Percentiles rank a stretch among this genome's conserved stretches.
Conservation (phyloP, 2,329 filamentous ascomycete species). For the Neophaeococcomyces mojaviensis region DNA sequence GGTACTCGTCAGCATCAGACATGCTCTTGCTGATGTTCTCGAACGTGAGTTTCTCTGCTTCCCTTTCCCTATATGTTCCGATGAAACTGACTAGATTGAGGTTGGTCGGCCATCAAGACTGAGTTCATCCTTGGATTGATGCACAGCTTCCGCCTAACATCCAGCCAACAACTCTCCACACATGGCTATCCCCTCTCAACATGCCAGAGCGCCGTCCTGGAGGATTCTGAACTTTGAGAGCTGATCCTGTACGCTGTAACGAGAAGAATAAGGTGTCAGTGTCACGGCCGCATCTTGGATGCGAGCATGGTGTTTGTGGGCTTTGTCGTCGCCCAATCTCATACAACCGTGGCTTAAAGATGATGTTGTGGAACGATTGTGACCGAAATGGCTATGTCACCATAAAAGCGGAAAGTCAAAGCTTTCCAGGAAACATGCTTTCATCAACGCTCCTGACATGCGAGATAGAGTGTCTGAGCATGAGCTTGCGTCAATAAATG, state of each 20-base stretch:
- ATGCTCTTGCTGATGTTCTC: conserved; percentile 66
- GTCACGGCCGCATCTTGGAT: conserved; percentile 23
- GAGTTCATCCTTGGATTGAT: conserved; percentile 56
- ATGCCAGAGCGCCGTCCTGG: conserved; percentile 24
- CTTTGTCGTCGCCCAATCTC: conserved; percentile 21
- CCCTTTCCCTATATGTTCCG: conserved; percentile 62
- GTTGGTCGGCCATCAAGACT: conserved; percentile 58
- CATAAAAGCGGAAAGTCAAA: too few relatives aligned
- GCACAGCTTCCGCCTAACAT: conserved; percentile 49
- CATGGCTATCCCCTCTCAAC: neutral
- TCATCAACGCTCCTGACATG: too few relatives aligned
- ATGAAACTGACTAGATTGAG: conserved; percentile 64
- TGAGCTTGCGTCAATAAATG: too few relatives aligned
- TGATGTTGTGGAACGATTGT: too few relatives aligned
- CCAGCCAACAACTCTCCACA: conserved; percentile 7
- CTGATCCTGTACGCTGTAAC: conserved; percentile 28
- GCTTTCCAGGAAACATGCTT: too few relatives aligned
- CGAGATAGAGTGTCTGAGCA: too few relatives aligned
- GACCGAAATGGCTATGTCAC: too few relatives aligned
- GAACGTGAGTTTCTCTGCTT: conserved; percentile 57
- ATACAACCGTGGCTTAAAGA: too few relatives aligned
- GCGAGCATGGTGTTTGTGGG: conserved; percentile 24
- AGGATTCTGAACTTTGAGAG: conserved; percentile 30
- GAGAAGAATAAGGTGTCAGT: conserved; percentile 28
- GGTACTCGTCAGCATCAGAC: conserved; percentile 60